Evolutionary conservation across 225 moss, liverwort and hornwort species (phyloP).

Genomic region (Bryum argenteum): DNA sequence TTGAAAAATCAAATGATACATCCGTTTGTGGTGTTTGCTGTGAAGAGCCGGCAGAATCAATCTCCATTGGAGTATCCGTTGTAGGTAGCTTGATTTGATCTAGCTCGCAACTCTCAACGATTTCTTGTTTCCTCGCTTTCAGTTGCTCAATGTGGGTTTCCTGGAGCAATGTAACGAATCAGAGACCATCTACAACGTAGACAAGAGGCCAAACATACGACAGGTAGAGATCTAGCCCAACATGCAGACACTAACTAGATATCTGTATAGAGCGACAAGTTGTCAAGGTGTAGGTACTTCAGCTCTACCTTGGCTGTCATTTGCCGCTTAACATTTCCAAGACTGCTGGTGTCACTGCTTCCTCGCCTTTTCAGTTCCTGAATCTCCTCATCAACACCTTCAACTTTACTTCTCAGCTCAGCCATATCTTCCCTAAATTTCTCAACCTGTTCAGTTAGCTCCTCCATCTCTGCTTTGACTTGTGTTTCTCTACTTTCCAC

Average conservation of each 20-base stretch:
- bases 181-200: not conserved
- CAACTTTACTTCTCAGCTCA: slow-evolving; percentile 65
- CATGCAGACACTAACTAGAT: not conserved
- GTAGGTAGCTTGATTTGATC: slow-evolving; percentile 92
- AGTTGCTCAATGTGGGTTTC: slow-evolving; percentile 74
- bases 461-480: slow-evolving; percentile 80
- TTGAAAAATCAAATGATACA: slow-evolving; percentile 39
- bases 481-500: slow-evolving; percentile 74
- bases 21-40: slow-evolving; percentile 53
- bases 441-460: slow-evolving; percentile 72
- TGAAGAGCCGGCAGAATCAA: slow-evolving; percentile 59
- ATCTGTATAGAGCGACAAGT: slow-evolving; percentile 6
- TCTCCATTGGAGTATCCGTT: slow-evolving; percentile 62
- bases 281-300: not conserved
- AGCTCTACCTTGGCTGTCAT: slow-evolving; percentile 81
- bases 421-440: slow-evolving; percentile 70
- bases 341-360: slow-evolving; percentile 73
- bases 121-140: slow-evolving; percentile 76
- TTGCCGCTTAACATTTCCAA: slow-evolving; percentile 91
- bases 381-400: slow-evolving; percentile 74
- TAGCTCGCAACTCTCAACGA: slow-evolving; percentile 89
- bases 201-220: not conserved
- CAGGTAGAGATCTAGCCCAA: not conserved
- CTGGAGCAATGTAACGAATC: slow-evolving; percentile 31
- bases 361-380: slow-evolving; percentile 86